Conservation (phyloP, 2,329 filamentous ascomycete genomes). For the Hypoxylon sp. region DNA sequence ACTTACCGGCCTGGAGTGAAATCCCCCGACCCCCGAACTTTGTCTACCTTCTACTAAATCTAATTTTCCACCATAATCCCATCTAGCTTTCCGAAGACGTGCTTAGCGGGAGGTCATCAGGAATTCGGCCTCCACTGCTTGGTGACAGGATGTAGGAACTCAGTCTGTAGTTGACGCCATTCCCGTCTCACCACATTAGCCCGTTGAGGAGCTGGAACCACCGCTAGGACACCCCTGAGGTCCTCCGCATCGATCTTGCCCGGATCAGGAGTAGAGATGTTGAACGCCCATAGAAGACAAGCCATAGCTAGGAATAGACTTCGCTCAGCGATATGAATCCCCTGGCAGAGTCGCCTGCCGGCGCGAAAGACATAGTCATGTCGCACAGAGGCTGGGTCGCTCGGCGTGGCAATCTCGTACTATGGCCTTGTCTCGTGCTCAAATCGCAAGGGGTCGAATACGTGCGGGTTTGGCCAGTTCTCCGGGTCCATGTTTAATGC, state of each 20-base stretch:
- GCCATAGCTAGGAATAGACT: slow-evolving; percentile 53
- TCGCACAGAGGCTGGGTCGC: slow-evolving; percentile 35
- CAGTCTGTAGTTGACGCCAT: slow-evolving; percentile 6
- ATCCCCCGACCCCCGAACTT: no score
- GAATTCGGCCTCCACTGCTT: slow-evolving; percentile 17
- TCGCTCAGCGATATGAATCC: slow-evolving; percentile 44
- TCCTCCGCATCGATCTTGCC: slow-evolving; percentile 12
- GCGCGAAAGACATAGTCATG: slow-evolving; percentile 42
- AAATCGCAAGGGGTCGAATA: slow-evolving; percentile 55
- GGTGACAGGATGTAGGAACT: slow-evolving; percentile 11
- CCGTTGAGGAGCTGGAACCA: slow-evolving; percentile 9
- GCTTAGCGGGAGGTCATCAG: slow-evolving; percentile 5
- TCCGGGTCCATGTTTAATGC: slow-evolving; percentile 24
- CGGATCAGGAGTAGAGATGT: slow-evolving; percentile 45
- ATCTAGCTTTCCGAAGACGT: slow-evolving; percentile 4
- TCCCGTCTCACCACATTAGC: slow-evolving; percentile 10
- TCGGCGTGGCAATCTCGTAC: slow-evolving; percentile 50
- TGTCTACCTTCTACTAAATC: no score
- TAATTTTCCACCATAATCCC: neutral
- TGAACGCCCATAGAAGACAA: slow-evolving; percentile 62
- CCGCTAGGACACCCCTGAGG: slow-evolving; percentile 10
- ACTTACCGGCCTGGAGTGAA: no score
- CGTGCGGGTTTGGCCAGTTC: slow-evolving; percentile 32
- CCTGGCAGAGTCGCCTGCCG: slow-evolving; percentile 61
- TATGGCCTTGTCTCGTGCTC: slow-evolving; percentile 25